Evolutionary conservation across 768 basidiomycete genomes (phyloP), one percentile per base, ranked within the genome.

Genomic region (Glaciozyma antarctica): DNA sequence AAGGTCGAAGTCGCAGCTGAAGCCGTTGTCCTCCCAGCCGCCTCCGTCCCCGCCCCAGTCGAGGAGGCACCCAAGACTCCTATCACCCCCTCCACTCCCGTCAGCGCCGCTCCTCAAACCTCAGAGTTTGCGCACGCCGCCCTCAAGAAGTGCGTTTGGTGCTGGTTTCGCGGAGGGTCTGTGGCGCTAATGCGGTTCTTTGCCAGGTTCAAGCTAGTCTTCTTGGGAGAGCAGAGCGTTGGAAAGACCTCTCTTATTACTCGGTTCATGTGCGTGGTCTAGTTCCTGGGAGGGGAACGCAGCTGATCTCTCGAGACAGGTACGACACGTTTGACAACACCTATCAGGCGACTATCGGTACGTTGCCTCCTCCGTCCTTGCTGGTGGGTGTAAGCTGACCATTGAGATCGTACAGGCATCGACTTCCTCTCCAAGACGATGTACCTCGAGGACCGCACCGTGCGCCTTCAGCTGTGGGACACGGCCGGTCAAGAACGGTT

Each of bases 301-400:
- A 21, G 13, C 61, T 54, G 6, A 44, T 41, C 2, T 44, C 30
- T 10, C 13, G 90, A 79, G 88, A 89, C 77, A 93, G 98, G 95
- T 99, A 99, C 77, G 95, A 99, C 79, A 98, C 95, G 1, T 99
- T 99, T 77, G 95, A 99, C 81, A 98, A 98, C 78, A 98, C 94
- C 52, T 99, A 99, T 77, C 73, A 73, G 76, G 91, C 91, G 24
- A 94, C 91, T 15, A 94, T 94, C 75, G 91, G 69, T 70, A 2
- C 51, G 69, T 21, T 21, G 3, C n/a, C 21, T 32, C 5, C n/a
- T 45, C 19, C 24, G 32, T 32, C 26, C 21, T 47, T 26, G 5
- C 21, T 8, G 2, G 1, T 22, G 21, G 43, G 12, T 13, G 64
- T 71, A 5, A 41, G 38, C 38, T 41, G 38, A 41, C 38, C 38